Evolutionary conservation across 176 grass and related monocot species (phyloP).

Genomic region (Oryza rufipogon): DNA sequence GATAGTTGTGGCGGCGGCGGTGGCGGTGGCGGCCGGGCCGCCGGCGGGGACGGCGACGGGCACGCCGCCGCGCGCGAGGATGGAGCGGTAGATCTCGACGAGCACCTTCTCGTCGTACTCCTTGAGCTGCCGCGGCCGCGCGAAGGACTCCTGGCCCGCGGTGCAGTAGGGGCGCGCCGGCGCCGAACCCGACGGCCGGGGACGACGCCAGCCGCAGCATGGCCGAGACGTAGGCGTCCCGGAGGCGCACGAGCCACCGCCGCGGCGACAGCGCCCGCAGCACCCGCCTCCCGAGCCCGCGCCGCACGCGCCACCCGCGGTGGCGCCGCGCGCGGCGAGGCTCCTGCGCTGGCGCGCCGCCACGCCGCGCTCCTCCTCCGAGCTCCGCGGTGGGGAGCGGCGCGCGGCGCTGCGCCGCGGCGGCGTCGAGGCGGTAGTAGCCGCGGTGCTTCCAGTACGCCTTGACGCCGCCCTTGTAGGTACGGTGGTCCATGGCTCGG

Average conservation of each 20-base stretch:
- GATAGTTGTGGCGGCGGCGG: slow-evolving; percentile 16
- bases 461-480: slow-evolving; percentile 61
- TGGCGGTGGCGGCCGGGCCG: slow-evolving; percentile 24
- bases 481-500: slow-evolving; percentile 36
- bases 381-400: slow-evolving; percentile 45
- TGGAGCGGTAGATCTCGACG: slow-evolving; percentile 67
- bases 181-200: slow-evolving; percentile 44
- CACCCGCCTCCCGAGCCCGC: slow-evolving; percentile 37
- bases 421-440: slow-evolving; percentile 46
- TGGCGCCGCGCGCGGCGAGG: background rate
- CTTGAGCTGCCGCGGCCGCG: slow-evolving; percentile 37
- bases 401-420: slow-evolving; percentile 32
- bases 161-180: slow-evolving; percentile 34
- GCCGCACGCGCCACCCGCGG: slow-evolving; percentile 49
- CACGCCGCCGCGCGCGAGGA: slow-evolving; percentile 41
- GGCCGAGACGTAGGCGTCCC: slow-evolving; percentile 68
- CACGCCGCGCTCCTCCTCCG: background rate
- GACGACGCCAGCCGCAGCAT: slow-evolving; percentile 61
- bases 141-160: background rate
- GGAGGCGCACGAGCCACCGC: slow-evolving; percentile 50
- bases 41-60: background rate
- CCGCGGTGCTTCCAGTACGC: slow-evolving; percentile 70
- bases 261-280: slow-evolving; percentile 46
- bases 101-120: slow-evolving; percentile 74
- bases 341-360: background rate